Evolutionary conservation across 306 rosid genomes (phyloP).

Genomic region (Vachellia collinsii): DNA sequence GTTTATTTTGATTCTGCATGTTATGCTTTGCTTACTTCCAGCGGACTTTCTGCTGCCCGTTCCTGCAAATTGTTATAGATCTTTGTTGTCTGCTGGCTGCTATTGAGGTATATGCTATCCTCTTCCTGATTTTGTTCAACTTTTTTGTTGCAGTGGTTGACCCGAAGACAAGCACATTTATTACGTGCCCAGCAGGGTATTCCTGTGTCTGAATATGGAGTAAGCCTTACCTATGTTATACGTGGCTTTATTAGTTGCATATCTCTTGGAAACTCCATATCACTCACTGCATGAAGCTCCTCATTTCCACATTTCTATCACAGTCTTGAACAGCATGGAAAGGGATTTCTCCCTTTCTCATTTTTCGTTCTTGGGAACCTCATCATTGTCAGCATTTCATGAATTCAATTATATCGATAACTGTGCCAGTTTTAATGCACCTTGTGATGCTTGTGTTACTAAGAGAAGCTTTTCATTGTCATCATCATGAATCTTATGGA

Average conservation of each 20-base stretch:
- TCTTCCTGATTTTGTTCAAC: slow-evolving; percentile 39
- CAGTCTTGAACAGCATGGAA: slow-evolving; percentile 1
- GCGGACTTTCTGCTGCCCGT: neutral
- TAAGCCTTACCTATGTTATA: slow-evolving; percentile 40
- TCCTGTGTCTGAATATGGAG: slow-evolving; percentile 95
- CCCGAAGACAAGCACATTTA: slow-evolving; percentile 92
- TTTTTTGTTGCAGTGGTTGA: slow-evolving; percentile 72
- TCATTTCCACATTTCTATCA: slow-evolving; percentile 20
- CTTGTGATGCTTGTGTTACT: neutral
- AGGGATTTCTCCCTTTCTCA: neutral
- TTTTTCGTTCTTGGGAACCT: slow-evolving; percentile 9
- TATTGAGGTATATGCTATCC: slow-evolving; percentile 28
- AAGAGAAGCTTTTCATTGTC: neutral
- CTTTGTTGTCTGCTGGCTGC: slow-evolving; percentile 12
- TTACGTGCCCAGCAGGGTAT: slow-evolving; percentile 97
- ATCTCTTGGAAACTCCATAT: neutral
- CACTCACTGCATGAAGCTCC: neutral
- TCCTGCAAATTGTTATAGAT: slow-evolving; percentile 19
- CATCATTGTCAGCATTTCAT: slow-evolving; percentile 12
- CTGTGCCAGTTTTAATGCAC: neutral
- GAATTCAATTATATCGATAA: slow-evolving; percentile 1
- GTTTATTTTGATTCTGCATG: slow-evolving; percentile 30
- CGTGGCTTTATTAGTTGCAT: slow-evolving; percentile 12
- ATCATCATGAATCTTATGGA: neutral
- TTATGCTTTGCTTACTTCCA: slow-evolving; percentile 5